A percentile compares a stretch with the other conserved stretches of the same genome.
Evolutionary conservation across 148 eudicot genomes (phyloP).

Genomic region (Fagopyrum tataricum): DNA sequence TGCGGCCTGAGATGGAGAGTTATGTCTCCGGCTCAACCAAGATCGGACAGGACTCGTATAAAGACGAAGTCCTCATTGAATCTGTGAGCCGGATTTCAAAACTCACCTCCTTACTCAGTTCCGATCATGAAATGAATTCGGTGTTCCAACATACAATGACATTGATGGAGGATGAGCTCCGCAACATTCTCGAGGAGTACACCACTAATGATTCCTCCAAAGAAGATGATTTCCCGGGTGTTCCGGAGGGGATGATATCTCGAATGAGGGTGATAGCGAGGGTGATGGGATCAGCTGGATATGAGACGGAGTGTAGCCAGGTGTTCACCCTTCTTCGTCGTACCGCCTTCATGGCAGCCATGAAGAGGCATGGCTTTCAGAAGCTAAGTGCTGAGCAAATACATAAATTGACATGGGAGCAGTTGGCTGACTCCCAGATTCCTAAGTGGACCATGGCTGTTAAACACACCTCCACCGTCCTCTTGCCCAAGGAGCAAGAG

Average conservation of each 20-base stretch:
- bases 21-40: neutral
- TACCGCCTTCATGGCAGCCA: slow-evolving; percentile 29
- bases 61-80: neutral
- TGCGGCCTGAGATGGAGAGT: neutral
- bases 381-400: slow-evolving; percentile 26
- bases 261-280: slow-evolving; percentile 22
- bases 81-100: neutral
- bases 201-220: neutral
- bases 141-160: neutral
- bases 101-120: neutral
- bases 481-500: slow-evolving; percentile 27
- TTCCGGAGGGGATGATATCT: slow-evolving; percentile 3
- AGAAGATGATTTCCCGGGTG: slow-evolving; percentile 22
- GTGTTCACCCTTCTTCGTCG: slow-evolving; percentile 24
- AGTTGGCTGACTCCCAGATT: slow-evolving; percentile 22
- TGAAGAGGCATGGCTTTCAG: slow-evolving; percentile 24
- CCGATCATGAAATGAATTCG: neutral
- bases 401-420: slow-evolving; percentile 33
- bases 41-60: slow-evolving; percentile 1
- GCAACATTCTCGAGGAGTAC: neutral
- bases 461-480: slow-evolving; percentile 24
- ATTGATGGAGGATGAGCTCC: slow-evolving; percentile 11
- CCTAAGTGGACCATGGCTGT: slow-evolving; percentile 25
- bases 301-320: slow-evolving; percentile 34
- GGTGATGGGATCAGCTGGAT: slow-evolving; percentile 26